phyloP scores from a whole-genome alignment of 139 green algal genomes.

The Yamagishiella unicocca region DNA sequence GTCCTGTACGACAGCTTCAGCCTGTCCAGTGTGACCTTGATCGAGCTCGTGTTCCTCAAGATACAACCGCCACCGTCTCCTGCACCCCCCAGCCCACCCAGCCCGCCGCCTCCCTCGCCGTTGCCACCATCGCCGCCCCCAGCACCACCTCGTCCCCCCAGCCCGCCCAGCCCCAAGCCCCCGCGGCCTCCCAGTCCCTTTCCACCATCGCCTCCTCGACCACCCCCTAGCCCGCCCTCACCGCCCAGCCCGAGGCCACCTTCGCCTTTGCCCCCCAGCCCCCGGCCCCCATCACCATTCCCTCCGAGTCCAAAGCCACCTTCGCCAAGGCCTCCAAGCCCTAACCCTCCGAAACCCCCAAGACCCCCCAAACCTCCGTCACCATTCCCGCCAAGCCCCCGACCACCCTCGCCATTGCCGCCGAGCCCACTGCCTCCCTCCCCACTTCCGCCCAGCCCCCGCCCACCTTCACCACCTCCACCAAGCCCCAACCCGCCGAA shows the following conservation, averaged over 20 bases:
- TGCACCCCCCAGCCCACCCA: neutral
- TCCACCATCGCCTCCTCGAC: neutral
- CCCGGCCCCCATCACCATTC: neutral
- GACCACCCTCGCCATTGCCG: neutral
- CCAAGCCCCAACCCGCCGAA: no score
- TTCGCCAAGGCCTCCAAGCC: neutral
- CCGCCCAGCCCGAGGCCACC: neutral
- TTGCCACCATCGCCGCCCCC: neutral
- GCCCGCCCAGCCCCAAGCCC: neutral
- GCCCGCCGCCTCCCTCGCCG: neutral
- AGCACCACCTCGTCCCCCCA: neutral
- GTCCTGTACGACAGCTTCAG: neutral
- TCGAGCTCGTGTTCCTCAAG: neutral
- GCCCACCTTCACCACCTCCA: no score
- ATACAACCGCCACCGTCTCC: neutral
- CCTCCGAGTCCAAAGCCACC: neutral
- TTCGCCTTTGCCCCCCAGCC: neutral
- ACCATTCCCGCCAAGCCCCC: neutral
- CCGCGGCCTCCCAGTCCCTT: neutral
- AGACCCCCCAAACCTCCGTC: neutral
- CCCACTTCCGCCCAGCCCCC: no score
- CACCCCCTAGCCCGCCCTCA: neutral
- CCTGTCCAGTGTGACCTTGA: neutral
- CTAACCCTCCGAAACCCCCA: neutral
- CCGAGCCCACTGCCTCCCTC: no score